Evolutionary conservation across 345 rosid genomes (phyloP), one percentile per base, ranked within the genome.

Genomic region (Trapa incisa): DNA sequence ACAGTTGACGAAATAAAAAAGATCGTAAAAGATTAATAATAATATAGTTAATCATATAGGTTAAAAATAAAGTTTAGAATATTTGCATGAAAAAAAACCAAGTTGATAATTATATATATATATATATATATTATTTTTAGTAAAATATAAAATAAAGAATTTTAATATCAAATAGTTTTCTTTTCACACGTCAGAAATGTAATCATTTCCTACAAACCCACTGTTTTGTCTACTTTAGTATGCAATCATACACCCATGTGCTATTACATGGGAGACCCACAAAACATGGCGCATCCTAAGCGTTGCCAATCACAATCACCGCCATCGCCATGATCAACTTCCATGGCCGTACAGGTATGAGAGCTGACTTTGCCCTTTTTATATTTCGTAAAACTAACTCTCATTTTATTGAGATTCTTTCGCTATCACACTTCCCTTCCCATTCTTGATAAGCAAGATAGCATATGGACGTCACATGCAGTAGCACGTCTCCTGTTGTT

Each of bases 241-340:
- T 22, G 29, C 29, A 22, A 22, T 22, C 29, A 22, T 22, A n/a
- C n/a, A 47, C 53, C 87, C 92, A 85, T 85, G 86, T 85, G 87
- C 77, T 41, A 4, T 54, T 69, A 66, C 78, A 57, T 80, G 84
- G 57, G 63, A 72, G 37, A 53, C 73, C 86, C 91, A 65, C 67
- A 68, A 77, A 38, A 75, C 78, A 70, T 79, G 86, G 76, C 89
- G 70, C 66, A 45, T 61, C 48, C 58, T 33, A 61, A 64, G 89
- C 60, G 69, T 70, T 17, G 6, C 65, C 65, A 71, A 58, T 65
- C 72, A 65, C 36, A 4, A 69, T 48, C 4, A 14, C 14, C 22
- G 17, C 36, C 11, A 69, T 48, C 4, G 11, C 14, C 22, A 50
- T 50, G 56, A 50, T 50, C 22, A 57, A 35, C 38, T 12, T 50